Conservation (phyloP, 1,139 yeast species). For the Suhomyces guaymorum region DNA sequence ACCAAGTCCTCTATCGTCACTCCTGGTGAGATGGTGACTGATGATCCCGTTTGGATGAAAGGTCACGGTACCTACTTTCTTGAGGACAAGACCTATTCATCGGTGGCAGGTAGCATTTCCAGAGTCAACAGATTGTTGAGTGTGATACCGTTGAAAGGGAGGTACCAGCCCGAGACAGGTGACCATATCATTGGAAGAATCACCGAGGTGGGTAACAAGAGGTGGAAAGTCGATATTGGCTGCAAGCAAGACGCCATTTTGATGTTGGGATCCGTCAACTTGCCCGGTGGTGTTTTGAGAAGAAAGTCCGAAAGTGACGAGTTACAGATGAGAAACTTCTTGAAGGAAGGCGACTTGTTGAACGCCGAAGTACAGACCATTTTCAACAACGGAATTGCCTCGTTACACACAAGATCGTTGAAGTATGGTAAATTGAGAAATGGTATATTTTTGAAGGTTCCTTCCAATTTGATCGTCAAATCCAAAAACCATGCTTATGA, state of each 20-base stretch:
- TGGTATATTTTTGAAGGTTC: slow-evolving; percentile 80
- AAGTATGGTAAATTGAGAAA: slow-evolving; percentile 94
- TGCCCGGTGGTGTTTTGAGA: slow-evolving; percentile 96
- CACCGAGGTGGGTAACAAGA: slow-evolving; percentile 87
- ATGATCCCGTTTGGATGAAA: slow-evolving; percentile 97
- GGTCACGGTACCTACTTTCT: slow-evolving; percentile 95
- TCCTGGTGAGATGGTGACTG: slow-evolving; percentile 97
- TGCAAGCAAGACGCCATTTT: slow-evolving; percentile 88
- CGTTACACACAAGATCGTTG: slow-evolving; percentile 90
- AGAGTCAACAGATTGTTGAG: slow-evolving; percentile 84
- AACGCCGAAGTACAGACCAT: slow-evolving; percentile 95
- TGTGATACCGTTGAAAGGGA: slow-evolving; percentile 82
- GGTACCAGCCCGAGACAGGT: slow-evolving; percentile 92
- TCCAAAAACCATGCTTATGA: slow-evolving; percentile 84
- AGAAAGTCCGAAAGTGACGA: slow-evolving; percentile 95
- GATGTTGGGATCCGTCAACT: slow-evolving; percentile 91
- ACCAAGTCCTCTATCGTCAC: slow-evolving; percentile 54
- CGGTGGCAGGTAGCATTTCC: slow-evolving; percentile 89
- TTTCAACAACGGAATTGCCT: slow-evolving; percentile 88
- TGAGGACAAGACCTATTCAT: slow-evolving; percentile 72
- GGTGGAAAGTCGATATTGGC: slow-evolving; percentile 98
- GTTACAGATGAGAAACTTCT: slow-evolving; percentile 88
- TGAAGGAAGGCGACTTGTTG: slow-evolving; percentile 95
- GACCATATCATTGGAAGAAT: slow-evolving; percentile 94
- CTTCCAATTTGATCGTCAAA: slow-evolving; percentile 78